These are phyloP conservation scores for Pleurotus ostreatus DNA, from an alignment of 768 basidiomycete species.

Conservation along the genomic window DNA sequence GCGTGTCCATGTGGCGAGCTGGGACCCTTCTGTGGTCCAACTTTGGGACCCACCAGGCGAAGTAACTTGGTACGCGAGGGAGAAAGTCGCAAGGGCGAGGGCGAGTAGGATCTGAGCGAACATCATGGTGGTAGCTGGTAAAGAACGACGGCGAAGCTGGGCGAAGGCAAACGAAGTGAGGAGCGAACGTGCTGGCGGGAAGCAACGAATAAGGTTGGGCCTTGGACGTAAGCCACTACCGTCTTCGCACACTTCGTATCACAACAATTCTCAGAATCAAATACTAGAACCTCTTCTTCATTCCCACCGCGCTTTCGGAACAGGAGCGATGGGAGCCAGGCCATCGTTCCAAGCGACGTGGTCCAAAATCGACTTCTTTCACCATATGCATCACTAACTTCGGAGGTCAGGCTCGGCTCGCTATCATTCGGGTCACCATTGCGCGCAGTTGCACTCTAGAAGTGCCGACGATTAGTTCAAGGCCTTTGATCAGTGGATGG, in stretches of 20 bases:
- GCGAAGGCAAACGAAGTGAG: slow-evolving; percentile 3
- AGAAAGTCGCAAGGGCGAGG: slow-evolving; percentile 48
- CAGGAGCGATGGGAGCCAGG: no score
- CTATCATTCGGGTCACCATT: no score
- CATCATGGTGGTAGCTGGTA: slow-evolving; percentile 12
- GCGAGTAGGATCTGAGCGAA: slow-evolving; percentile 29
- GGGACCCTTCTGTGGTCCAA: slow-evolving; percentile 58
- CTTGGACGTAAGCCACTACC: neutral
- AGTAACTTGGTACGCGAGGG: slow-evolving; percentile 61
- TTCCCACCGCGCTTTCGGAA: no score
- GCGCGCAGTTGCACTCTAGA: no score
- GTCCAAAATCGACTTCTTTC: no score
- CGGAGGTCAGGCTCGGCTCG: no score
- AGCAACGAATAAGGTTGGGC: slow-evolving; percentile 2
- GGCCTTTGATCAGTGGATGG: no score
- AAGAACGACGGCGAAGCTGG: slow-evolving; percentile 14
- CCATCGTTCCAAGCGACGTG: no score
- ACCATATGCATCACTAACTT: no score
- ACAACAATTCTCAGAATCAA: neutral
- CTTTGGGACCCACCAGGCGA: slow-evolving; percentile 39
- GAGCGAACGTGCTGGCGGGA: slow-evolving; percentile 13
- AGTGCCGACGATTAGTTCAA: no score
- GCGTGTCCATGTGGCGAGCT: slow-evolving; percentile 54
- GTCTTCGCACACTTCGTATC: neutral
- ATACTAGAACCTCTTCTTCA: no score